These are phyloP conservation scores for Fusarium piperis DNA, from an alignment of 2,329 filamentous ascomycete genomes.

Conservation along the genomic window DNA sequence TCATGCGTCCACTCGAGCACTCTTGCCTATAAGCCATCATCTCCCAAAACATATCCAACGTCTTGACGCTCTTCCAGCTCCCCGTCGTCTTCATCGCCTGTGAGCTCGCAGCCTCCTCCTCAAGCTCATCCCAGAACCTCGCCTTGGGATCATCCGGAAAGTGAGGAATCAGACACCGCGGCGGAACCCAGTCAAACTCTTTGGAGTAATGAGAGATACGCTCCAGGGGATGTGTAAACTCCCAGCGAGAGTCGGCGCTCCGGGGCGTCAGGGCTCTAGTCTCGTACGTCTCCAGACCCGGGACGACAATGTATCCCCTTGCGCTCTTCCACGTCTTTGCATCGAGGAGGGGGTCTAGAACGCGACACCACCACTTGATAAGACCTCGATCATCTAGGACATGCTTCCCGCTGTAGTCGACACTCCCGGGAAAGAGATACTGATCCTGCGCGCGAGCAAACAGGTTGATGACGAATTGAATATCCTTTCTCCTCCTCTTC, in stretches of 20 bases:
- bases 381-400: conserved; percentile 89
- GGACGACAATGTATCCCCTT: conserved; percentile 87
- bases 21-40: conserved; percentile 98
- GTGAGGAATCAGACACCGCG: conserved; percentile 85
- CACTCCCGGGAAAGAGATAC: conserved; percentile 93
- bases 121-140: conserved; percentile 86
- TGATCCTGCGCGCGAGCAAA: conserved; percentile 93
- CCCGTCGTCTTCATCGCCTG: conserved; percentile 65
- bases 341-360: conserved; percentile 79
- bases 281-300: conserved; percentile 85
- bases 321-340: conserved; percentile 55
- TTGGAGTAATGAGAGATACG: conserved; percentile 69
- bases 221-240: conserved; percentile 77
- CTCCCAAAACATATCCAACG: conserved; percentile 95
- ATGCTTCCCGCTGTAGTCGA: conserved; percentile 86
- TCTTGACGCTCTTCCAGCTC: conserved; percentile 84
- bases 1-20: conserved; percentile 89
- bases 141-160: conserved; percentile 97
- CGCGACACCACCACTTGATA: conserved; percentile 95
- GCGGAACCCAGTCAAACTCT: conserved; percentile 70
- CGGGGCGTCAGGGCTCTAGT: conserved; percentile 81
- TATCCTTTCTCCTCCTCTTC: conserved; percentile 69
- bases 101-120: conserved; percentile 77
- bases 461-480: conserved; percentile 82
- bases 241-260: conserved; percentile 62